These are phyloP conservation scores for Apiospora kogelbergensis DNA, from an alignment of 2,329 filamentous ascomycete genomes.

Conservation along the genomic window DNA sequence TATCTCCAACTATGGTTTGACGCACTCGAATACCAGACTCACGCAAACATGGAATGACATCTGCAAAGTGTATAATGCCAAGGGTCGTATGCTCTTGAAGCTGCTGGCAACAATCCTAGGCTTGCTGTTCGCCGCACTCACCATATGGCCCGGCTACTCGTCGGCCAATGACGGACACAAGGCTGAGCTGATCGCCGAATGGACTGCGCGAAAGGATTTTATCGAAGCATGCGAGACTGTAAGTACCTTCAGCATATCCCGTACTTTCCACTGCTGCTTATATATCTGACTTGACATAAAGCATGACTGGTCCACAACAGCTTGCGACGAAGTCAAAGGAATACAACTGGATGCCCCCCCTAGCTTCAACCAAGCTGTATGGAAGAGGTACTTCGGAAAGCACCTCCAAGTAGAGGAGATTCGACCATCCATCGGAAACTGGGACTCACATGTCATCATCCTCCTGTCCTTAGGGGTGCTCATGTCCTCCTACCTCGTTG, in stretches of 20 bases:
- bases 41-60: too few species aligned
- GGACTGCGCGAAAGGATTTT: neutral
- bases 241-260: too few species aligned
- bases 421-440: too few species aligned
- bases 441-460: too few species aligned
- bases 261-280: neutral
- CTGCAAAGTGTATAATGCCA: too few species aligned
- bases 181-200: neutral
- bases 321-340: neutral
- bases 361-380: neutral
- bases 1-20: too few species aligned
- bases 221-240: too few species aligned
- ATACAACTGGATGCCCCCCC: neutral
- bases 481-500: too few species aligned
- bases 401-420: neutral
- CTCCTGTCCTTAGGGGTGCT: too few species aligned
- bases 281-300: neutral
- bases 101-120: too few species aligned
- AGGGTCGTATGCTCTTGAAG: too few species aligned
- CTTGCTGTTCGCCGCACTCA: neutral
- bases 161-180: neutral
- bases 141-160: neutral
- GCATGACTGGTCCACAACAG: neutral
- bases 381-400: neutral
- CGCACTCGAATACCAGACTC: too few species aligned